These are phyloP conservation scores for Cryphonectria radicalis DNA, from an alignment of 2,329 filamentous ascomycete genomes.

Conservation along the genomic window DNA sequence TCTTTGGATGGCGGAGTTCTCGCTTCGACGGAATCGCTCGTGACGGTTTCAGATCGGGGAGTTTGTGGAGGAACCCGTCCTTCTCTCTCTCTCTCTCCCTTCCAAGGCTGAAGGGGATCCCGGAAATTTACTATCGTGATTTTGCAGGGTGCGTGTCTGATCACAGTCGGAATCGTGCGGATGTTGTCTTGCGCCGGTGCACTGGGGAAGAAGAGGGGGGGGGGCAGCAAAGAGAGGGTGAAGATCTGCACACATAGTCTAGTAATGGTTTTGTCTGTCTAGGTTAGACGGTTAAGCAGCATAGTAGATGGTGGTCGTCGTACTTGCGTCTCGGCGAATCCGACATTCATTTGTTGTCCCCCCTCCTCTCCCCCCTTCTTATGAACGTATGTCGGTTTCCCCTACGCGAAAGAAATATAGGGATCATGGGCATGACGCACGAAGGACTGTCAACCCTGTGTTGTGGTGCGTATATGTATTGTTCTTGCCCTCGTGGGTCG, in stretches of 20 bases:
- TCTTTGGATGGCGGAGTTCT: background rate
- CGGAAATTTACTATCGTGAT: background rate
- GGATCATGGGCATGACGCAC: background rate
- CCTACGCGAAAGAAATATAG: background rate
- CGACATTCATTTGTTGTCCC: background rate
- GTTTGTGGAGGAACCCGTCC: background rate
- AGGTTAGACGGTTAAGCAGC: background rate
- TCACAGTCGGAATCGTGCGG: background rate
- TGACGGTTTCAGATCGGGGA: conserved; percentile 5
- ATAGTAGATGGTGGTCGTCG: background rate
- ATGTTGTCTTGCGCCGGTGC: background rate
- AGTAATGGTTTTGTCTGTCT: background rate
- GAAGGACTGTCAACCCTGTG: conserved; percentile 3
- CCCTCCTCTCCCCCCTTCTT: too few relatives aligned
- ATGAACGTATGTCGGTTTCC: background rate
- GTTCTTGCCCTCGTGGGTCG: background rate
- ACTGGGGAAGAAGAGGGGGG: background rate
- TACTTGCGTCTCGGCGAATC: background rate
- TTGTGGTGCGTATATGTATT: background rate
- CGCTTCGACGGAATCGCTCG: background rate
- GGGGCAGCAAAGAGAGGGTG: background rate
- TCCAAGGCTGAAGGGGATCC: background rate
- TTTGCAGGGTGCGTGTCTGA: background rate
- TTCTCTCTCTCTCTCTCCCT: too few relatives aligned
- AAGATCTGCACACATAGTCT: background rate